These are phyloP conservation scores for Paraglomus brasilianum DNA, from an alignment of 192 early-diverging fungal species.

Conservation along the genomic window DNA sequence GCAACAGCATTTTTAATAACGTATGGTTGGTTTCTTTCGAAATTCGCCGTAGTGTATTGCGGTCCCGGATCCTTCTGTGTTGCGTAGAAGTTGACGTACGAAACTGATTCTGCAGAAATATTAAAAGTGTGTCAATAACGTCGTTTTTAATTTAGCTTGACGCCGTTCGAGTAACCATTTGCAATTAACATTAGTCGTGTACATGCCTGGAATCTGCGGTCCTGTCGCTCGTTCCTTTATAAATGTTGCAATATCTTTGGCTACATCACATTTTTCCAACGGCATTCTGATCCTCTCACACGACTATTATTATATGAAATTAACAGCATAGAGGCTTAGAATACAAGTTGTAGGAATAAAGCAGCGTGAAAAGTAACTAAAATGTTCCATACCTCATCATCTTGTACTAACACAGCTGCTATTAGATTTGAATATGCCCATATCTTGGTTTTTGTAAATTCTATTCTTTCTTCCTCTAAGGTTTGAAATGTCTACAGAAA, in stretches of 20 bases:
- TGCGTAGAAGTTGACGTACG: conserved; percentile 13
- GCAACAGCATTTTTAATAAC: conserved; percentile 1
- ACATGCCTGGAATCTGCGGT: conserved; percentile 46
- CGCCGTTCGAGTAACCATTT: neutral
- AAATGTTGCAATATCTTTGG: conserved; percentile 62
- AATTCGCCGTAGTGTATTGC: neutral
- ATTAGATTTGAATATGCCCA: conserved; percentile 75
- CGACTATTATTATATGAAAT: conserved; percentile 40
- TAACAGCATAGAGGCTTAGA: neutral
- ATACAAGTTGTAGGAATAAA: neutral
- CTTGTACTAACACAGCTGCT: conserved; percentile 63
- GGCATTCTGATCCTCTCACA: conserved; percentile 69
- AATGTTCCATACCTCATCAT: conserved; percentile 66
- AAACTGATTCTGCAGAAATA: neutral
- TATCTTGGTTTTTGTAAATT: conserved; percentile 63
- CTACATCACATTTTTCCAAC: conserved; percentile 62
- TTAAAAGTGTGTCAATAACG: neutral
- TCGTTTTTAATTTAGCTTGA: too few relatives aligned
- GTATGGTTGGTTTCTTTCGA: conserved; percentile 1
- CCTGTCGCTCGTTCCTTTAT: conserved; percentile 67
- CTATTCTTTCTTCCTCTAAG: conserved; percentile 74
- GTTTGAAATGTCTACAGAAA: conserved; percentile 51
- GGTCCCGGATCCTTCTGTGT: conserved; percentile 1
- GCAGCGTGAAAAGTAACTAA: neutral
- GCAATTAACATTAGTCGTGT: neutral